These are phyloP conservation scores for Vanrija pseudolonga DNA, from an alignment of 1,284 basidiomycete genomes.

Conservation along the genomic window DNA sequence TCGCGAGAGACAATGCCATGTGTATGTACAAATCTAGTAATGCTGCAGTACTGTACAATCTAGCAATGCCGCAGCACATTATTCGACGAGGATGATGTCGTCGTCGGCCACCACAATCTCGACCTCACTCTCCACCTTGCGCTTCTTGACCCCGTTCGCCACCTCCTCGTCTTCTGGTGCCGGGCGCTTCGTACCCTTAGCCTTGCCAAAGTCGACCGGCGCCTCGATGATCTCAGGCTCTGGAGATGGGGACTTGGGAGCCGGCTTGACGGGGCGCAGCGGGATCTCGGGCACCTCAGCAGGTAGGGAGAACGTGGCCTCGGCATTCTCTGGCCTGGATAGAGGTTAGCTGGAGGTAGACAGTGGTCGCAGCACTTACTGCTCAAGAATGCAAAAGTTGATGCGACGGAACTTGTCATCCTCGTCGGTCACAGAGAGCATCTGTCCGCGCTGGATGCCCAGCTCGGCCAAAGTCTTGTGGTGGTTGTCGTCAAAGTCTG, in stretches of 20 bases:
- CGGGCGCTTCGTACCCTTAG: constrained; percentile 5
- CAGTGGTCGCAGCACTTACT: constrained; percentile 56
- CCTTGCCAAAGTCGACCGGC: background rate
- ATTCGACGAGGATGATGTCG: constrained; percentile 7
- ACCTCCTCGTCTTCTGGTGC: constrained; percentile 3
- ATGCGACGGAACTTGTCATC: constrained; percentile 73
- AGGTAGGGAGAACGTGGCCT: constrained; percentile 10
- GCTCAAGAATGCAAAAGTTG: constrained; percentile 63
- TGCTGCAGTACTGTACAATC: background rate
- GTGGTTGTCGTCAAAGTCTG: constrained; percentile 46
- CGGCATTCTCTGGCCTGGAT: background rate
- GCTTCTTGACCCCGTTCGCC: background rate
- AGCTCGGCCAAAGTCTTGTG: constrained; percentile 42
- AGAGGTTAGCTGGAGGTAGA: background rate
- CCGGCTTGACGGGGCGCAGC: constrained; percentile 3
- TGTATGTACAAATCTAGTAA: background rate
- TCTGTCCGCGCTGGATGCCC: constrained; percentile 55
- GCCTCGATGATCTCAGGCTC: background rate
- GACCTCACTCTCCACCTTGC: constrained; percentile 8
- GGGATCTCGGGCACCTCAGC: constrained; percentile 11
- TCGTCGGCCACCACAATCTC: constrained; percentile 15
- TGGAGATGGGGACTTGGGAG: background rate
- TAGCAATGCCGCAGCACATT: background rate
- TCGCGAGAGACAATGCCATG: too few species aligned
- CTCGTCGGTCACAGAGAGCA: constrained; percentile 67